phyloP scores from a whole-genome alignment of 1,284 basidiomycete species.

The Papiliotrema laurentii region DNA sequence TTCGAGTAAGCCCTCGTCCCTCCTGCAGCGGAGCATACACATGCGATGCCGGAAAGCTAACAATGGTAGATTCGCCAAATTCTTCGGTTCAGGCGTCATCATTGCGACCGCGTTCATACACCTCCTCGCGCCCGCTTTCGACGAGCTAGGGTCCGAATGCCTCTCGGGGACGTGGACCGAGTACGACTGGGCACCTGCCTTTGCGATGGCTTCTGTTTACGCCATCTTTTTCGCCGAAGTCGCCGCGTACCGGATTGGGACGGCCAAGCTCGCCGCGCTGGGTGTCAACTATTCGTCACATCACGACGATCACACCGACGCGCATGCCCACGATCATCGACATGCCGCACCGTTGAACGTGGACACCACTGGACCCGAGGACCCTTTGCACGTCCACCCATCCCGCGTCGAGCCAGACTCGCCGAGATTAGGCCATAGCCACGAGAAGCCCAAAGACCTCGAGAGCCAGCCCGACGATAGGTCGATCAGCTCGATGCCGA shows the following conservation, averaged over 20 bases:
- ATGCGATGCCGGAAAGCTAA: no score
- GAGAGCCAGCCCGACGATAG: slow-evolving; percentile 9
- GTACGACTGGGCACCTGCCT: slow-evolving; percentile 75
- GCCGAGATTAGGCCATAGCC: background rate
- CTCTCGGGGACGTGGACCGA: slow-evolving; percentile 64
- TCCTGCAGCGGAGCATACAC: background rate
- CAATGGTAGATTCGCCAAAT: slow-evolving; percentile 72
- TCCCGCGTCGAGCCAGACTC: slow-evolving; percentile 8
- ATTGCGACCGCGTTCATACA: slow-evolving; percentile 91
- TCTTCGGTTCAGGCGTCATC: slow-evolving; percentile 91
- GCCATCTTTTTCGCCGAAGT: slow-evolving; percentile 79
- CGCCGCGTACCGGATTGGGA: slow-evolving; percentile 64
- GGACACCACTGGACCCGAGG: slow-evolving; percentile 27
- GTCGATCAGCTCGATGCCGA: slow-evolving; percentile 17
- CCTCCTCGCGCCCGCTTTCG: slow-evolving; percentile 69
- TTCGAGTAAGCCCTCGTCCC: slow-evolving; percentile 62
- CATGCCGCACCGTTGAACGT: slow-evolving; percentile 52
- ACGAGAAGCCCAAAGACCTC: slow-evolving; percentile 2
- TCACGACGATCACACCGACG: slow-evolving; percentile 51
- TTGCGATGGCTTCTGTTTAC: slow-evolving; percentile 76
- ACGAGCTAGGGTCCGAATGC: slow-evolving; percentile 67
- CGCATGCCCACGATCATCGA: slow-evolving; percentile 63
- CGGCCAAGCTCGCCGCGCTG: slow-evolving; percentile 39
- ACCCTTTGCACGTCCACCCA: slow-evolving; percentile 28
- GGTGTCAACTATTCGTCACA: slow-evolving; percentile 51